Evolutionary conservation across 768 basidiomycete genomes (phyloP).

Genomic region (Agrocybe praecox): DNA sequence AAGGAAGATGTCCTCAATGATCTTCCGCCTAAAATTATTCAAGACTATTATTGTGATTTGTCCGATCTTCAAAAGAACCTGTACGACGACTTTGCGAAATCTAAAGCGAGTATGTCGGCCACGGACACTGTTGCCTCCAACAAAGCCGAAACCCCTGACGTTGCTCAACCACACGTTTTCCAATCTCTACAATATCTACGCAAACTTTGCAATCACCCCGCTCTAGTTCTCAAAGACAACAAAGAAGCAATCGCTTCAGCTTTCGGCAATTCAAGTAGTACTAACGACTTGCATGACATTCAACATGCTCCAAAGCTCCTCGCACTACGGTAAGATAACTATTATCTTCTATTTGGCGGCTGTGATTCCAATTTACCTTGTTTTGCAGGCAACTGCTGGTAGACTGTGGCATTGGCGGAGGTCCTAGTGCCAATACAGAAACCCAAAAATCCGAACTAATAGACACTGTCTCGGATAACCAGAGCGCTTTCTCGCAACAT

Average conservation of each 20-base stretch:
- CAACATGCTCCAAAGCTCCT: conserved; percentile 92
- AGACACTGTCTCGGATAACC: conserved; percentile 57
- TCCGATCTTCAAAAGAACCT: conserved; percentile 92
- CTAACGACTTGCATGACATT: conserved; percentile 67
- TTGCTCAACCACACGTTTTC: conserved; percentile 87
- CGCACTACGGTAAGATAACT: conserved; percentile 73
- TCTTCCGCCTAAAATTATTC: conserved; percentile 98
- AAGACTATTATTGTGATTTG: conserved; percentile 98
- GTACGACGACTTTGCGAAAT: conserved; percentile 92
- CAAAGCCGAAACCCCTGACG: conserved; percentile 36
- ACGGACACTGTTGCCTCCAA: conserved; percentile 64
- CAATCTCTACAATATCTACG: conserved; percentile 95
- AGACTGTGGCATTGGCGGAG: conserved; percentile 91
- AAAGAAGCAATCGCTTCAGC: conserved; percentile 57
- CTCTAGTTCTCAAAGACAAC: conserved; percentile 83
- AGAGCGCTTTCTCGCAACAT: conserved; percentile 83
- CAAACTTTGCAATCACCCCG: conserved; percentile 97
- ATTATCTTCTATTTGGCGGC: not conserved
- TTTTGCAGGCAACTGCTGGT: conserved; percentile 79
- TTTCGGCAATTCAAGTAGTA: conserved; percentile 55
- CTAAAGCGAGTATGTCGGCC: conserved; percentile 65
- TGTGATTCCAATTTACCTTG: conserved; percentile 3
- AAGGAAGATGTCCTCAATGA: conserved; percentile 98
- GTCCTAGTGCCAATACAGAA: conserved; percentile 45
- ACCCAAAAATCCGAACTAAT: conserved; percentile 67